A percentile compares a stretch with the other conserved stretches of the same genome.
Conservation (phyloP, 23 red algal species). For the Gracilaria caudata region DNA sequence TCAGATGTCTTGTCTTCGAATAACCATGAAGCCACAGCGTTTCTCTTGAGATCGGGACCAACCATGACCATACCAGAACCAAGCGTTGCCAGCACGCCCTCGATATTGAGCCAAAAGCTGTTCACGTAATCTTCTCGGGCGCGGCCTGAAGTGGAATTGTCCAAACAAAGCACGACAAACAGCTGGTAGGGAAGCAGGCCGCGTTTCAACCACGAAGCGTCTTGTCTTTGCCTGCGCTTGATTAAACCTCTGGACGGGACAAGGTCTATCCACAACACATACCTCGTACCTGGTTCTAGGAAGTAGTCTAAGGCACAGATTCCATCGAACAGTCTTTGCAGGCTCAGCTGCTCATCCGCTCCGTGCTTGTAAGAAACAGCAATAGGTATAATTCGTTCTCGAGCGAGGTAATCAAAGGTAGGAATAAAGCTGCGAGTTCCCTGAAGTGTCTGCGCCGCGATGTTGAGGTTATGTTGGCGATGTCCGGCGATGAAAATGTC, state of each 20-base stretch:
- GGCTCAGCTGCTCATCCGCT: neutral
- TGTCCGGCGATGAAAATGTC: neutral
- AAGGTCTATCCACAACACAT: neutral
- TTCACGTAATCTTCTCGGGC: neutral
- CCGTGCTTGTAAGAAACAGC: neutral
- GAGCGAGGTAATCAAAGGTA: neutral
- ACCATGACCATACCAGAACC: neutral
- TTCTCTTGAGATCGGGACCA: neutral
- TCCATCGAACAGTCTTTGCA: neutral
- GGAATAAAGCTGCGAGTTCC: neutral
- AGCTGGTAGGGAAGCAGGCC: neutral
- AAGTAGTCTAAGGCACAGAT: neutral
- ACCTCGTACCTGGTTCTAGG: neutral
- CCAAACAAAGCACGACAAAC: neutral
- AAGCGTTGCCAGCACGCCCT: neutral
- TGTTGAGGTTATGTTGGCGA: neutral
- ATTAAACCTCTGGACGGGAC: neutral
- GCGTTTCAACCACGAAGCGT: neutral
- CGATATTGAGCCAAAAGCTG: neutral
- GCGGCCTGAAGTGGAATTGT: neutral
- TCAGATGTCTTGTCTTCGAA: neutral
- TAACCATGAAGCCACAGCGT: neutral
- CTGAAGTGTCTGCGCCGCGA: neutral
- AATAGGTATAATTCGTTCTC: neutral
- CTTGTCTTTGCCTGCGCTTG: neutral